phyloP scores from a whole-genome alignment of 495 filamentous ascomycete species.

The Amniculicola lignicola region DNA sequence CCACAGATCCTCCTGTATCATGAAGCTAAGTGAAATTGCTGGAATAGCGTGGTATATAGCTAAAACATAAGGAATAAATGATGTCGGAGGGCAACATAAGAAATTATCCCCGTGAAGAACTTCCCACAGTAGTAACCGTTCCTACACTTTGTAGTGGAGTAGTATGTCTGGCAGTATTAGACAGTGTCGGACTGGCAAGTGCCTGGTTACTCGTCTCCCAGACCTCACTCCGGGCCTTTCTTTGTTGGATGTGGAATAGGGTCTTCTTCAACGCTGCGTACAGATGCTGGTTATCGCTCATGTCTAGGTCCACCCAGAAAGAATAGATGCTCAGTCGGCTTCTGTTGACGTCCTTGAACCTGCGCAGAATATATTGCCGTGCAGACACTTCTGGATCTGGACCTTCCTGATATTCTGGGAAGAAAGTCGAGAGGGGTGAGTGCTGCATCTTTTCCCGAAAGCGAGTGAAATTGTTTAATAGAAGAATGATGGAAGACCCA shows the following conservation, averaged over 20 bases:
- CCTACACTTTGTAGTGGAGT: slow-evolving; percentile 5
- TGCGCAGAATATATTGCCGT: slow-evolving; percentile 24
- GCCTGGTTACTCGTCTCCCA: slow-evolving; percentile 15
- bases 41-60: not conserved
- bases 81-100: not conserved
- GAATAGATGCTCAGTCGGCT: slow-evolving; percentile 26
- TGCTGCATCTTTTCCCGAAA: slow-evolving; percentile 27
- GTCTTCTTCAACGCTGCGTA: slow-evolving; percentile 32
- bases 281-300: slow-evolving; percentile 28
- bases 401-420: slow-evolving; percentile 20
- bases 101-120: not conserved
- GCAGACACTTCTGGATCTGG: slow-evolving; percentile 15
- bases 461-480: slow-evolving; percentile 28
- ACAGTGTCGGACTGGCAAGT: not conserved
- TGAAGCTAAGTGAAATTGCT: too few species aligned
- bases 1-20: too few species aligned
- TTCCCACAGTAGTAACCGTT: slow-evolving; percentile 3
- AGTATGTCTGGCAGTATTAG: not conserved
- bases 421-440: slow-evolving; percentile 22
- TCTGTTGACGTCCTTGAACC: slow-evolving; percentile 31
- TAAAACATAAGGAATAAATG: not conserved
- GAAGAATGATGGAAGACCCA: slow-evolving; percentile 21
- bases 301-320: slow-evolving; percentile 32
- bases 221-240: slow-evolving; percentile 28
- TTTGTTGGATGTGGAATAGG: slow-evolving; percentile 23